Evolutionary conservation across 441 rosid species (phyloP).

Genomic region (Biscutella laevigata): DNA sequence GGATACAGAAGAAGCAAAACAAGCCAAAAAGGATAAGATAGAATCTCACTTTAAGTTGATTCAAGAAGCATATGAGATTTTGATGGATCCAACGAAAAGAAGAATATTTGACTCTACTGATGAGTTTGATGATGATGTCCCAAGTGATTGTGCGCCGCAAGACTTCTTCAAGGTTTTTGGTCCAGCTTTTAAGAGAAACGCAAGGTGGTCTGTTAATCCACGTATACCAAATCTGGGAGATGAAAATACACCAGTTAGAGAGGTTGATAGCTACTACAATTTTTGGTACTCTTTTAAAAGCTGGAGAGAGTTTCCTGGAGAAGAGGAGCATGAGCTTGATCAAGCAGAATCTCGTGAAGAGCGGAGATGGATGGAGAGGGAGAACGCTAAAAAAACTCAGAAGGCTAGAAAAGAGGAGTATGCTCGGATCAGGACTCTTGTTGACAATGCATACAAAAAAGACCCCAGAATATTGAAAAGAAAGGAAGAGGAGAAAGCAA

Average conservation of each 20-base stretch:
- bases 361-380: conserved; percentile 98
- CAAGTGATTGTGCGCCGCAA: conserved; percentile 70
- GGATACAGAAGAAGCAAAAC: conserved; percentile 78
- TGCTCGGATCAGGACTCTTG: conserved; percentile 66
- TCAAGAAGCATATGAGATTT: conserved; percentile 82
- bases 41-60: conserved; percentile 78
- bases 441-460: conserved; percentile 81
- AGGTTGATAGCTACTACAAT: conserved; percentile 64
- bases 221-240: conserved; percentile 66
- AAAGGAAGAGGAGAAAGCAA: conserved; percentile 73
- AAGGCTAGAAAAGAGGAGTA: conserved; percentile 91
- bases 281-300: conserved; percentile 83
- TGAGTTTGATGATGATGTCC: conserved; percentile 92
- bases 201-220: conserved; percentile 73
- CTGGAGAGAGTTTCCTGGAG: conserved; percentile 97
- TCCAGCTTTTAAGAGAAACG: conserved; percentile 92
- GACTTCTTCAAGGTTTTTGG: conserved; percentile 93
- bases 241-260: conserved; percentile 50
- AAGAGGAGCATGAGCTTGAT: conserved; percentile 87
- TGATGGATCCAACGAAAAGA: conserved; percentile 76
- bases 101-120: conserved; percentile 86
- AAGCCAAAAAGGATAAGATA: conserved; percentile 75
- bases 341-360: conserved; percentile 93
- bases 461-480: conserved; percentile 73
- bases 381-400: conserved; percentile 66